These are phyloP conservation scores for Cryptosporidium parvum DNA, from an alignment of 169 alveolate genomes.

Conservation along the genomic window DNA sequence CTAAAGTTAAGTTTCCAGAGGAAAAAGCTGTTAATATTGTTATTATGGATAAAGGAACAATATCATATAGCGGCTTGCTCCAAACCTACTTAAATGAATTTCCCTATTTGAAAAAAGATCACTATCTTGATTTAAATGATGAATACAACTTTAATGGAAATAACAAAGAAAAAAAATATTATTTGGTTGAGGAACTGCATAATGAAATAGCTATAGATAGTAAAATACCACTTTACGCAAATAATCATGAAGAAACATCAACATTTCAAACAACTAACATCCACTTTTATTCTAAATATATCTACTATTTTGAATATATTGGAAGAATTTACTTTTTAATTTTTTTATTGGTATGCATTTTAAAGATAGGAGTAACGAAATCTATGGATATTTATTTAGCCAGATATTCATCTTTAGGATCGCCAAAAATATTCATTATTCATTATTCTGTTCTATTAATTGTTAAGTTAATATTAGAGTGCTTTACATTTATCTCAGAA, in stretches of 20 bases:
- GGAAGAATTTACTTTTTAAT: background rate
- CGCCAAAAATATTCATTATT: background rate
- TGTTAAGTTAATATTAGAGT: slow-evolving; percentile 14
- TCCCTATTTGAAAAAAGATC: background rate
- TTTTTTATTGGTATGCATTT: slow-evolving; percentile 16
- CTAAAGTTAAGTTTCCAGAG: background rate
- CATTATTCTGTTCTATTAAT: background rate
- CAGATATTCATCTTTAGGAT: background rate
- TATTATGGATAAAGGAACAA: slow-evolving; percentile 31
- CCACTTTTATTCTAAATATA: background rate
- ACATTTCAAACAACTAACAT: background rate
- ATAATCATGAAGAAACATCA: background rate
- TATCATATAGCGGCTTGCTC: background rate
- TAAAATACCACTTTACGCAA: background rate
- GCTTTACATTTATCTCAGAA: slow-evolving; percentile 39
- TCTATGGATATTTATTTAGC: slow-evolving; percentile 1
- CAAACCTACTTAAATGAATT: background rate
- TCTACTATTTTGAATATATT: slow-evolving; percentile 8
- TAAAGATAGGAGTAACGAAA: slow-evolving; percentile 17
- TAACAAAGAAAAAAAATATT: background rate
- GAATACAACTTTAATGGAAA: background rate
- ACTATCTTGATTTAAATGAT: background rate
- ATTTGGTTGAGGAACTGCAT: background rate
- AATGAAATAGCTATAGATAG: background rate
- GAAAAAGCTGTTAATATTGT: background rate